A percentile compares a stretch with the other conserved stretches of the same genome.
Conservation (phyloP, 2,329 filamentous ascomycete genomes). For the Colletotrichum gigasporum region DNA sequence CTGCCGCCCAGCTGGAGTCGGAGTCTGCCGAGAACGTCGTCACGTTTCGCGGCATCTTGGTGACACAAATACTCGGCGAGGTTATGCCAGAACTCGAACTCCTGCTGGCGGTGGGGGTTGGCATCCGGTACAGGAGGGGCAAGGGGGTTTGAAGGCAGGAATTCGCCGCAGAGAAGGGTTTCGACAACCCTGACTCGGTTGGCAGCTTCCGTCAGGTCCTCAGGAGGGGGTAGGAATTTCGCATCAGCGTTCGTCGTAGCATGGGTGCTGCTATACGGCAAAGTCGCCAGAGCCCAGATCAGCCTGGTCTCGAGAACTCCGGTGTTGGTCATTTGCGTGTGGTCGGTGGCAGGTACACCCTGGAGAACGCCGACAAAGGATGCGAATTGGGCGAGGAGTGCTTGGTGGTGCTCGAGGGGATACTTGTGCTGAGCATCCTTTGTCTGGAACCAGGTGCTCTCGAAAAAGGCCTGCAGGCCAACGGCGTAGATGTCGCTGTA, state of each 20-base stretch:
- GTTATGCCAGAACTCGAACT: conserved; percentile 84
- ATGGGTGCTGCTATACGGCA: conserved; percentile 51
- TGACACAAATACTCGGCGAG: conserved; percentile 73
- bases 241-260: conserved; percentile 46
- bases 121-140: conserved; percentile 58
- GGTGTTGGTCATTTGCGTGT: conserved; percentile 62
- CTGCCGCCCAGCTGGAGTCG: conserved; percentile 79
- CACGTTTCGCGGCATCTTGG: conserved; percentile 68
- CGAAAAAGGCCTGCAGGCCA: conserved; percentile 79
- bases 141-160: conserved; percentile 67
- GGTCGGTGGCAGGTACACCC: conserved; percentile 58
- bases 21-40: conserved; percentile 71
- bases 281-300: conserved; percentile 67
- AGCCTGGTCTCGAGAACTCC: conserved; percentile 65
- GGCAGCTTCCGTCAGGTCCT: conserved; percentile 70
- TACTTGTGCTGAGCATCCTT: conserved; percentile 52
- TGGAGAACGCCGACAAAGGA: conserved; percentile 68
- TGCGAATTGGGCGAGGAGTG: conserved; percentile 73
- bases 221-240: conserved; percentile 57
- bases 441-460: conserved; percentile 82
- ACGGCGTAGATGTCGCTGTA: conserved; percentile 81
- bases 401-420: conserved; percentile 60
- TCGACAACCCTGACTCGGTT: conserved; percentile 81
- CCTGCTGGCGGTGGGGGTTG: conserved; percentile 65
- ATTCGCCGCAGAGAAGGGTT: conserved; percentile 77